Evolutionary conservation across 108 stramenopile species (phyloP), one percentile per base, ranked within the genome.

Genomic region (Nannochloropsis salina): DNA sequence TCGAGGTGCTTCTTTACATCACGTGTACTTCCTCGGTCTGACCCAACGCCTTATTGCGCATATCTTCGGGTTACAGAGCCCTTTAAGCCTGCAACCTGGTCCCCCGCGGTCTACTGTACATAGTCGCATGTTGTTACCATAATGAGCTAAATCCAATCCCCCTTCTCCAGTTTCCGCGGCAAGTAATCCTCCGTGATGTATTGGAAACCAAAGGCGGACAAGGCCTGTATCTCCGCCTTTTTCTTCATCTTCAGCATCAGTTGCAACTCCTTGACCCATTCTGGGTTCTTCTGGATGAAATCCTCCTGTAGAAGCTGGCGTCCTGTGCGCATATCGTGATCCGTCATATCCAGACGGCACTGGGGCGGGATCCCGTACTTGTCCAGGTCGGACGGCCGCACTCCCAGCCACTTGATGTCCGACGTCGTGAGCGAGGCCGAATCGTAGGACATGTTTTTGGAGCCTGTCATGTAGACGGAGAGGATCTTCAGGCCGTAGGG

Each of bases 401-500:
- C 86, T 3, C 98, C 98, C 21, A 98, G 90, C 97, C 95, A 97
- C 92, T 96, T 94, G 86, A 98, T 98, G 89, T 98, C 95, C 2
- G 97, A 96, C 3, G 97, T 97, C 2, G 98, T 98, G 84, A 98
- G 92, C 84, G 93, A 94, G 15, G 96, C 95, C 91, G 94, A 93
- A 86, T 98, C 96, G 86, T 97, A 96, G 85, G 92, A 87, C 98
- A 98, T 98, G 85, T 96, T 96, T 90, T 98, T 98, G 80, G 94
- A 91, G 86, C 89, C 89, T 82, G 86, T 89, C 88, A 89, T 89
- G 85, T 89, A 89, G 41, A 89, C 89, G 42, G 94, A 95, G 20
- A 98, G 90, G 90, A 98, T 98, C 86, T 98, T 98, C 81, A 98
- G 93, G 10, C 98, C 98, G 86, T 98, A 97, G 9, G 98, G 98